phyloP scores from a whole-genome alignment of 345 rosid species.

The Hibiscus syriacus region DNA sequence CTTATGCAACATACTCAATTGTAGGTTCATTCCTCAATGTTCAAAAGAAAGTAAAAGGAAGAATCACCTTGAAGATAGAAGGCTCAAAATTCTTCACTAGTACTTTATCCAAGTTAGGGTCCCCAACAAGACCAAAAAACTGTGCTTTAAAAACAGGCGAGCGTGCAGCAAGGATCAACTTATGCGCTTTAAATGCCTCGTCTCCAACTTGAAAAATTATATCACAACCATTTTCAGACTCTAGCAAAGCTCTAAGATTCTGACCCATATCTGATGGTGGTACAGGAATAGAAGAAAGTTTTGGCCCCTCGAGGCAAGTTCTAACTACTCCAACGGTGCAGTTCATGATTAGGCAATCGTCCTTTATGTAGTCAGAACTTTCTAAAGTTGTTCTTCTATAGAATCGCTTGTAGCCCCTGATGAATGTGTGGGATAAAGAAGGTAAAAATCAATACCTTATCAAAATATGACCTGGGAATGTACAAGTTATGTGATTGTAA shows the following conservation, averaged over 20 bases:
- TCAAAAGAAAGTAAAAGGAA: neutral
- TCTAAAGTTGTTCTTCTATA: slow-evolving; percentile 61
- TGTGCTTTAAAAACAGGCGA: slow-evolving; percentile 92
- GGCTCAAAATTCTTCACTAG: slow-evolving; percentile 68
- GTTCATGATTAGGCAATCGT: slow-evolving; percentile 67
- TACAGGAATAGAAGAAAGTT: slow-evolving; percentile 44
- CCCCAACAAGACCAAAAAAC: slow-evolving; percentile 79
- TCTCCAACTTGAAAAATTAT: slow-evolving; percentile 64
- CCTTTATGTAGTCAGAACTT: slow-evolving; percentile 69
- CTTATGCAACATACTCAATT: neutral
- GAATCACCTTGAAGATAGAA: slow-evolving; percentile 69
- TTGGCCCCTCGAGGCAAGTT: slow-evolving; percentile 62
- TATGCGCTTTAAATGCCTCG: slow-evolving; percentile 74
- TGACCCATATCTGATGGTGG: slow-evolving; percentile 76
- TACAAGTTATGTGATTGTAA: neutral
- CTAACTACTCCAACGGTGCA: slow-evolving; percentile 92
- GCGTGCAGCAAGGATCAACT: slow-evolving; percentile 78
- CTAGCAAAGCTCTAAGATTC: slow-evolving; percentile 59
- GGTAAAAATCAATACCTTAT: neutral
- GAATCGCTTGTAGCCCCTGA: slow-evolving; percentile 98
- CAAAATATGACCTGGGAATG: neutral
- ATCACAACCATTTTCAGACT: slow-evolving; percentile 71
- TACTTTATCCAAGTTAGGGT: slow-evolving; percentile 42
- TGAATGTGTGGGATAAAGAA: slow-evolving; percentile 24
- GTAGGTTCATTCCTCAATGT: neutral